phyloP scores from a whole-genome alignment of 495 filamentous ascomycete species.

The Xeromyces bisporus region DNA sequence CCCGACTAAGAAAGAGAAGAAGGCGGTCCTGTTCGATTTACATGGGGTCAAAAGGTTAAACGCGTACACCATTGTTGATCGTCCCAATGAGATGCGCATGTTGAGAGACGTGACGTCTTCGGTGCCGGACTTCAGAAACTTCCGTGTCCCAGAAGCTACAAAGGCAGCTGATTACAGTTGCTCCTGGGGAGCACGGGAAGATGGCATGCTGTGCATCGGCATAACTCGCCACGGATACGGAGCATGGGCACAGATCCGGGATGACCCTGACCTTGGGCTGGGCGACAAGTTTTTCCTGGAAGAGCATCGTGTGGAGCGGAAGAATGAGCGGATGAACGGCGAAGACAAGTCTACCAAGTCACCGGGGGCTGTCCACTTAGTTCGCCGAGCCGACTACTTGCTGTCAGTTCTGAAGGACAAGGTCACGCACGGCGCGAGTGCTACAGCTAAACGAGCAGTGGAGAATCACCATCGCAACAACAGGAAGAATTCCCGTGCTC shows the following conservation, averaged over 20 bases:
- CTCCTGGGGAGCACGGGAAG: conserved; percentile 79
- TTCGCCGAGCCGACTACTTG: conserved; percentile 86
- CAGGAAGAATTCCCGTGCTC: conserved; percentile 38
- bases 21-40: conserved; percentile 87
- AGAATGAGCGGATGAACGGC: conserved; percentile 67
- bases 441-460: conserved; percentile 58
- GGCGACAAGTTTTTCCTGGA: conserved; percentile 91
- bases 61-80: conserved; percentile 81
- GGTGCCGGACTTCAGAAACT: conserved; percentile 48
- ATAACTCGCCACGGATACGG: conserved; percentile 88
- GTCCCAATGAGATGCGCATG: conserved; percentile 73
- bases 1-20: conserved; percentile 88
- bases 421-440: conserved; percentile 46
- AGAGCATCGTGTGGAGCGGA: conserved; percentile 94
- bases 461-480: conserved; percentile 83
- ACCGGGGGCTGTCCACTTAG: conserved; percentile 88
- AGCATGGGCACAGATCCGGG: conserved; percentile 81
- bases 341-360: conserved; percentile 69
- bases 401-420: conserved; percentile 74
- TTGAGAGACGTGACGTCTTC: conserved; percentile 52
- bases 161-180: conserved; percentile 79
- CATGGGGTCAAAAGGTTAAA: conserved; percentile 84
- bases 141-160: conserved; percentile 77
- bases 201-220: conserved; percentile 91
- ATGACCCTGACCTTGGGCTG: conserved; percentile 75